Base-by-base conservation (phyloP, 345 rosid genomes). In the Hibiscus mutabilis region DNA sequence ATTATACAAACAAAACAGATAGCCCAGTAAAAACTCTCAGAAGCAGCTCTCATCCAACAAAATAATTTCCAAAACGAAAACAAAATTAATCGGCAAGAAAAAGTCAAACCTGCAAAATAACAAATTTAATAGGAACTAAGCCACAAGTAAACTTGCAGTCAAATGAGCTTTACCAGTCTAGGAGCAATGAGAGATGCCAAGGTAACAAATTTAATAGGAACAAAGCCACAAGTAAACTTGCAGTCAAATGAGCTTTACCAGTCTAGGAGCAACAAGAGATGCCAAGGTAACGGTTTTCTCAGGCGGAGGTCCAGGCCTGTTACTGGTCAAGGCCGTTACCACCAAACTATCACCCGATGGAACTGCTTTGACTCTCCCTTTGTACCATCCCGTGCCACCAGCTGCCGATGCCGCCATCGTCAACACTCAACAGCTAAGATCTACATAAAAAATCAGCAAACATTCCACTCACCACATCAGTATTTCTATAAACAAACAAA, bases 331-430 rank as follows among this genome's bases (percentile, higher is more conserved):
- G 40, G 93, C 91, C 70, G 79, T 84, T 57, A 95, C 61, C 4
- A 95, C 90, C 91, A 95, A 81, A 83, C 87, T 80, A 85, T 95
- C 99, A 61, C 99, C 99, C 3, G 99, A 91, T 10, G 93, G 72
- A 76, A 95, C 97, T 35, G 96, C 87, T 78, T 95, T 95, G 74
- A 95, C 99, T 81, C 77, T 90, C 33, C 85, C 99, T 72, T 82
- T 89, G 84, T 83, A 86, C 91, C 90, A 85, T 72, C 74, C 13
- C 19, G 31, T 44, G 5, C 53, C 69, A 16, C 69, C 84, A 57
- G 88, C 82, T 70, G 83, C 77, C 73, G 75, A 68, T 22, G 80
- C 61, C 46, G 85, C 84, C 88, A 85, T 85, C 29, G 66, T 74
- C 74, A 73, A 53, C 73, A 53, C 60, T 74, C 74, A 73, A 53